Base-by-base conservation (phyloP, 352 stramenopile species). In the Phytophthora cactorum region DNA sequence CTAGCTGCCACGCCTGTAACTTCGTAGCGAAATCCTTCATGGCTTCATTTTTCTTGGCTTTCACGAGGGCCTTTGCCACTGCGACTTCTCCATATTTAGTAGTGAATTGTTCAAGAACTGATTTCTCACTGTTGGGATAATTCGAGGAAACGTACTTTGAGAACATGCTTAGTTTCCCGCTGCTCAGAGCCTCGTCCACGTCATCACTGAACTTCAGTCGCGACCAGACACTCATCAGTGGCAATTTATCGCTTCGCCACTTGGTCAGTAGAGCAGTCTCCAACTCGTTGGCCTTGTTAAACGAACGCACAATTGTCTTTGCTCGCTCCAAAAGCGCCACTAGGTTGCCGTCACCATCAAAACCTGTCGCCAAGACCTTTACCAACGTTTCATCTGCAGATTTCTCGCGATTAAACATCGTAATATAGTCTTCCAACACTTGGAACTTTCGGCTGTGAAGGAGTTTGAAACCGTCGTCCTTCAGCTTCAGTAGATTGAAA, bases 301-400 rank as follows among this genome's bases (percentile, higher is more conserved):
- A 3, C 5, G 31, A 22, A 2, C 4, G 31, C 1, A 7, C 4
- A 22, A 14, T 2, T 3, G 2, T 28, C 27, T 38, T 59, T 51
- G 38, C 52, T 6, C 4, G 4, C 32, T 15, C 52, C 5, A 51
- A 3, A 27, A 56, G 28, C 14, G 32, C 5, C 1, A 17, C 43
- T 22, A 15, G 55, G 1, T 63, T 39, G 29, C 32, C 32, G 3
- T 64, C 57, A 6, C 36, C 57, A 27, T 34, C 46, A 14, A 64
- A 56, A 7, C 45, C 57, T 32, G 12, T 56, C 34, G 32, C 52
- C 12, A 64, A 51, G 22, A n/a, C 29, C 46, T 49, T 49, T 4
- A 64, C 25, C 14, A 64, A 34, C 9, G 46, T 55, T 39, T 31
- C 36, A 27, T 51, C 25, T 12, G 6, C 38, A 4, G 6, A 9